Evolutionary conservation across 495 filamentous ascomycete species (phyloP).

Genomic region (Penicillium odoratum): DNA sequence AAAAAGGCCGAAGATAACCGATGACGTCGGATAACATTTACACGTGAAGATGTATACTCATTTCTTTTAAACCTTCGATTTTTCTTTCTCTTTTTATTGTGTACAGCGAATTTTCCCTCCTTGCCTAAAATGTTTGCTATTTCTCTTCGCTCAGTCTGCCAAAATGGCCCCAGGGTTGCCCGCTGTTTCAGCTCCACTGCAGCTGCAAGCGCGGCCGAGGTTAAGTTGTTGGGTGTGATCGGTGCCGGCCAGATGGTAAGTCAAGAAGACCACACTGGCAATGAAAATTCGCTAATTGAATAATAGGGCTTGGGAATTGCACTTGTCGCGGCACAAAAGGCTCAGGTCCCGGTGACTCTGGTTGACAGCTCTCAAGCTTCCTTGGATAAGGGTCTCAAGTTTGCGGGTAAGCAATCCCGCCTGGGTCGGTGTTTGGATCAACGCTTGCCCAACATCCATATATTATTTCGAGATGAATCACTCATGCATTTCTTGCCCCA

Average conservation of each 20-base stretch:
- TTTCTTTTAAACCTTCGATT: slow-evolving; percentile 3
- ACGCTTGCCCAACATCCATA: not conserved
- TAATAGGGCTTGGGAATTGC: slow-evolving; percentile 91
- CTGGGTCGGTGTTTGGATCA: not conserved
- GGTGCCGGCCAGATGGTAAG: slow-evolving; percentile 95
- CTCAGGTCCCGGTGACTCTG: slow-evolving; percentile 79
- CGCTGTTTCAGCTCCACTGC: slow-evolving; percentile 48
- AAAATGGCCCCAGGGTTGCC: slow-evolving; percentile 33
- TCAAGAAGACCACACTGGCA: slow-evolving; percentile 1
- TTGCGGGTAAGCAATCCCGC: slow-evolving; percentile 63
- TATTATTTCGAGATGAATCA: not conserved
- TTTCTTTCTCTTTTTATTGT: slow-evolving; percentile 2
- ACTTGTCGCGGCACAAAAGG: slow-evolving; percentile 86
- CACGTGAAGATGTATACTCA: slow-evolving; percentile 27
- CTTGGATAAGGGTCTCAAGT: slow-evolving; percentile 87
- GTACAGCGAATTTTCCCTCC: not conserved
- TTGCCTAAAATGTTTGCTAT: slow-evolving; percentile 35
- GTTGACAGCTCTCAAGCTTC: slow-evolving; percentile 83
- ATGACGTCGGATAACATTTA: slow-evolving; percentile 40
- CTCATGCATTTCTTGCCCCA: slow-evolving; percentile 27
- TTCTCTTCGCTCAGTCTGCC: slow-evolving; percentile 32
- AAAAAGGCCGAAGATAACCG: slow-evolving; percentile 43
- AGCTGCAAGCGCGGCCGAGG: slow-evolving; percentile 60
- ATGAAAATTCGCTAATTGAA: slow-evolving; percentile 20
- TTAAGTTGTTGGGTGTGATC: slow-evolving; percentile 88